Evolutionary conservation across 192 early-diverging fungal genomes (phyloP).

Genomic region (Coemansia sp.): DNA sequence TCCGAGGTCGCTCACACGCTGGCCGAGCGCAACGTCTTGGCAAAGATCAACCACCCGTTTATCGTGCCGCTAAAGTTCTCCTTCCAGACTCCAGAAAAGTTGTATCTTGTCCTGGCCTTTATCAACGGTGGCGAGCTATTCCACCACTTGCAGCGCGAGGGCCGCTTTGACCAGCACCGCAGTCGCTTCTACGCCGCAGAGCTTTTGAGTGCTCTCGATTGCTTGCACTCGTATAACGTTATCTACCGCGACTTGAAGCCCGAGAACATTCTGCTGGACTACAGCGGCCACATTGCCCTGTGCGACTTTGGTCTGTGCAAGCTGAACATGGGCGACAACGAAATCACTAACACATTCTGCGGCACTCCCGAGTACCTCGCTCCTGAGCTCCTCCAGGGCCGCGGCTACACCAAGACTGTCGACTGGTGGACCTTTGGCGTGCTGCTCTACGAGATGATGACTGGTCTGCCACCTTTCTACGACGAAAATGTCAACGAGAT

Average conservation of each 20-base stretch:
- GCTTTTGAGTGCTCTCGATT: slow-evolving; percentile 87
- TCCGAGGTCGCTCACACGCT: slow-evolving; percentile 93
- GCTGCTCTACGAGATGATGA: slow-evolving; percentile 88
- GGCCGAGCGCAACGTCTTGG: slow-evolving; percentile 89
- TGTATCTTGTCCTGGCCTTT: slow-evolving; percentile 94
- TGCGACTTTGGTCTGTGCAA: slow-evolving; percentile 96
- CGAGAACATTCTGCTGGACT: slow-evolving; percentile 94
- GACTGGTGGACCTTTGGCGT: slow-evolving; percentile 99
- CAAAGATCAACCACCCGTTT: slow-evolving; percentile 90
- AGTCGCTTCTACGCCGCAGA: slow-evolving; percentile 95
- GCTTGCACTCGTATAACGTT: slow-evolving; percentile 88
- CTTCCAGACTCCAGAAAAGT: slow-evolving; percentile 93
- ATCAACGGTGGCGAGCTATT: slow-evolving; percentile 98
- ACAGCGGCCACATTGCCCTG: slow-evolving; percentile 90
- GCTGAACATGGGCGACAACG: slow-evolving; percentile 91
- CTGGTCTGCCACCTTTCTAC: slow-evolving; percentile 89
- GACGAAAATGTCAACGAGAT: slow-evolving; percentile 95
- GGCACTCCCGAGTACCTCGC: slow-evolving; percentile 99
- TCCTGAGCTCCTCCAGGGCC: slow-evolving; percentile 82
- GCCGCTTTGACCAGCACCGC: slow-evolving; percentile 82
- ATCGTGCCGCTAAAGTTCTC: slow-evolving; percentile 93
- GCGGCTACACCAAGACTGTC: slow-evolving; percentile 88
- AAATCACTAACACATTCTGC: slow-evolving; percentile 93
- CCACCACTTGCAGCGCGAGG: slow-evolving; percentile 89
- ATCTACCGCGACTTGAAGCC: slow-evolving; percentile 94